These are phyloP conservation scores for Hypoxylon crocopeplum DNA, from an alignment of 495 filamentous ascomycete genomes.

Conservation along the genomic window DNA sequence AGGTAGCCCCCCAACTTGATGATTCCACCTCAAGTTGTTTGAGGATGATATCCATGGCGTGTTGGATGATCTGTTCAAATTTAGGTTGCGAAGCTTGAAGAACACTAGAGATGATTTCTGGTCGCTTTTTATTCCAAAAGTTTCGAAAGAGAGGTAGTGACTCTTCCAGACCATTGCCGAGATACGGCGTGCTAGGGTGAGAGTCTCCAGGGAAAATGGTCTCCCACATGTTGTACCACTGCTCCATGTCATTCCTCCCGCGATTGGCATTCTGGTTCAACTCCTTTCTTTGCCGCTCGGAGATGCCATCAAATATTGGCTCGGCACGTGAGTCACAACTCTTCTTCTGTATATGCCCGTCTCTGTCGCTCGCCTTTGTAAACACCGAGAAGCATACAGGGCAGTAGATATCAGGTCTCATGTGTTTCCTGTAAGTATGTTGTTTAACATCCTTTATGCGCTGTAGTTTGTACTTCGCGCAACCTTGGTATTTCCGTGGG, in stretches of 20 bases:
- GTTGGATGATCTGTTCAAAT: not conserved
- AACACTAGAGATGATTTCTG: not conserved
- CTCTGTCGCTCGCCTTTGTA: slow-evolving; percentile 5
- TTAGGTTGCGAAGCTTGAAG: not conserved
- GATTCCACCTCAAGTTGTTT: not conserved
- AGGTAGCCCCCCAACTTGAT: not conserved
- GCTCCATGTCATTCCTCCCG: slow-evolving; percentile 11
- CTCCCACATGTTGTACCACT: slow-evolving; percentile 24
- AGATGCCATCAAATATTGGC: slow-evolving; percentile 22
- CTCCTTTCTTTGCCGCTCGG: slow-evolving; percentile 21
- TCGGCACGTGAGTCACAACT: not conserved
- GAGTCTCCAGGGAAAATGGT: slow-evolving; percentile 16
- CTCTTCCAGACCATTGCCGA: slow-evolving; percentile 12
- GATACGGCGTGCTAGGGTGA: slow-evolving; percentile 21
- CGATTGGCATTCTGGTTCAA: slow-evolving; percentile 17
- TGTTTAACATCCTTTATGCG: slow-evolving; percentile 36
- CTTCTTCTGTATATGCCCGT: slow-evolving; percentile 5
- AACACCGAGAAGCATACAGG: slow-evolving; percentile 20
- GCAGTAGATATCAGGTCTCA: slow-evolving; percentile 25
- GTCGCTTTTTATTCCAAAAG: slow-evolving; percentile 4
- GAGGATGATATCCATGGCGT: slow-evolving; percentile 2
- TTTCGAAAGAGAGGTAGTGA: slow-evolving; percentile 14
- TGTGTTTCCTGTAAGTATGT: slow-evolving; percentile 27
- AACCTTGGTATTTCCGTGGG: slow-evolving; percentile 11
- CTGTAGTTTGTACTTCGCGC: slow-evolving; percentile 16